Evolutionary conservation across 106 monocot species (phyloP).

Genomic region (Triglochin maritima): DNA sequence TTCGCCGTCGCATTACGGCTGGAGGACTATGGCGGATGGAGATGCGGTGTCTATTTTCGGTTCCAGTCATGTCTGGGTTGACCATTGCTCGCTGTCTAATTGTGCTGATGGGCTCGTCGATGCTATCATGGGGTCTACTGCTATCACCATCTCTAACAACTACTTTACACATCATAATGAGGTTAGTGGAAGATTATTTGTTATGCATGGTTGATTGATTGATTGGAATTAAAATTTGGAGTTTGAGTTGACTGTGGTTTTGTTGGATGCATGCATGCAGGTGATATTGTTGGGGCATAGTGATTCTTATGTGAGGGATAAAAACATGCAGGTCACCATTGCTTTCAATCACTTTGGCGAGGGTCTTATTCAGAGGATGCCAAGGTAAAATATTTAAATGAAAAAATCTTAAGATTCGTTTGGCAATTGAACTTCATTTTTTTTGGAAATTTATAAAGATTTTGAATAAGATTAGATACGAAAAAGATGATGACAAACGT

Average conservation of each 20-base stretch:
- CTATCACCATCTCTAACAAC: slow-evolving; percentile 21
- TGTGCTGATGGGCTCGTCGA: slow-evolving; percentile 22
- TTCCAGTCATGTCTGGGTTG: slow-evolving; percentile 21
- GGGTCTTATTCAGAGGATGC: slow-evolving; percentile 21
- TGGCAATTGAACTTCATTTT: no score
- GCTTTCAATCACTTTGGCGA: slow-evolving; percentile 26
- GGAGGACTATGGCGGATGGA: slow-evolving; percentile 21
- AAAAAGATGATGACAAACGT: no score
- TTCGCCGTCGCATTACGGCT: slow-evolving; percentile 18
- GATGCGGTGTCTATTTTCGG: slow-evolving; percentile 23
- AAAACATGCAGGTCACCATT: slow-evolving; percentile 19
- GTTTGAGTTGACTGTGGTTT: neutral
- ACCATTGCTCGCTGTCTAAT: slow-evolving; percentile 18
- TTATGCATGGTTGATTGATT: neutral
- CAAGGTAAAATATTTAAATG: slow-evolving; percentile 6
- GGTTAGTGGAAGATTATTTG: neutral
- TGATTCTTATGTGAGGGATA: slow-evolving; percentile 18
- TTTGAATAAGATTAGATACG: no score
- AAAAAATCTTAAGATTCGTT: neutral
- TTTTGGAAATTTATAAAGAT: no score
- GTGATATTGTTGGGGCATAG: slow-evolving; percentile 23
- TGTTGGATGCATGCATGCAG: neutral
- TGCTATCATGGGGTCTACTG: slow-evolving; percentile 25
- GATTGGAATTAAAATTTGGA: neutral
- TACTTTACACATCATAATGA: slow-evolving; percentile 26